phyloP scores from a whole-genome alignment of 108 stramenopile species.

The Nannochloropsis oceanica region DNA sequence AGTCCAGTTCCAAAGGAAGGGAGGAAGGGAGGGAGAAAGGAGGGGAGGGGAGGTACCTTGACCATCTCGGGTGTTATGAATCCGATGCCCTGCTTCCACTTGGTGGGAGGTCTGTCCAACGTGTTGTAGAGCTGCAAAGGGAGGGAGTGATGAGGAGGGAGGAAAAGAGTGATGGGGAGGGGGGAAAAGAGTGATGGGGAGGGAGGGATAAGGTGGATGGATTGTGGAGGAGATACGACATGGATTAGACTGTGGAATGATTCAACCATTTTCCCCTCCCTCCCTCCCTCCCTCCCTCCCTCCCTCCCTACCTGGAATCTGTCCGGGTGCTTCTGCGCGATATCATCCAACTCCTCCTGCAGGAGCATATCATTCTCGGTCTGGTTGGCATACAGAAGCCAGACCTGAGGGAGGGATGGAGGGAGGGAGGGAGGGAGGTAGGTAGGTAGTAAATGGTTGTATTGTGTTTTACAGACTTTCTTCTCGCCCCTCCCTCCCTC shows the following conservation, averaged over 20 bases:
- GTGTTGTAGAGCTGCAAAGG: slow-evolving; percentile 59
- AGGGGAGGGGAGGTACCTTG: not conserved
- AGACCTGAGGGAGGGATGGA: too few relatives aligned
- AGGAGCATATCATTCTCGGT: slow-evolving; percentile 87
- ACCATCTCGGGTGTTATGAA: slow-evolving; percentile 76
- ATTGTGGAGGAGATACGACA: not conserved
- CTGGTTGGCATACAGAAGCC: slow-evolving; percentile 77
- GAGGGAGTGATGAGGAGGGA: not conserved
- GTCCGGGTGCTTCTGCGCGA: slow-evolving; percentile 45
- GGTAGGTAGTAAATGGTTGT: slow-evolving; percentile 54
- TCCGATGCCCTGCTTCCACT: slow-evolving; percentile 52
- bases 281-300: not conserved
- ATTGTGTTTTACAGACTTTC: slow-evolving; percentile 45
- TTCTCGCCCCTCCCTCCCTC: slow-evolving; percentile 17
- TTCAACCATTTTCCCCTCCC: not conserved
- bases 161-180: not conserved
- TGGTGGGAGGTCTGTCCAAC: slow-evolving; percentile 53
- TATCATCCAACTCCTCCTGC: slow-evolving; percentile 63
- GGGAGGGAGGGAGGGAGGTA: too few relatives aligned
- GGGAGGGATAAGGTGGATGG: not conserved
- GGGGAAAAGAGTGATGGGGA: not conserved
- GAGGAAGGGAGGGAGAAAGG: not conserved
- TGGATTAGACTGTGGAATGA: not conserved
- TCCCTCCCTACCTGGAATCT: slow-evolving; percentile 1
- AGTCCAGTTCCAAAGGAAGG: not conserved